Evolutionary conservation across 2,329 filamentous ascomycete species (phyloP).

Genomic region (Hymenoscyphus infarciens): DNA sequence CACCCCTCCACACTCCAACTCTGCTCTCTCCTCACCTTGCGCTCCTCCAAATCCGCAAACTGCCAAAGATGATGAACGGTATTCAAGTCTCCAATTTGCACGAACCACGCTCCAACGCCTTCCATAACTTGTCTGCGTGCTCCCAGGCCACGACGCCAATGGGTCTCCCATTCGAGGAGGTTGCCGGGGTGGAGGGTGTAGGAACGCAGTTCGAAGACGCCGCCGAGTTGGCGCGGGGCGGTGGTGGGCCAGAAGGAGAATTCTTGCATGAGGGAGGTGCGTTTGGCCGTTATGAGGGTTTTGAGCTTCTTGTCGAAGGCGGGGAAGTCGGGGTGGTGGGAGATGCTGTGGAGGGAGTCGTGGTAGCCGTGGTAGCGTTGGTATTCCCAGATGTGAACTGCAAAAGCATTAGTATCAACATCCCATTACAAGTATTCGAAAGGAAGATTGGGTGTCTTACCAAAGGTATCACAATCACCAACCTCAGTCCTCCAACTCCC

Average conservation of each 20-base stretch:
- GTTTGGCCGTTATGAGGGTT: slow-evolving; percentile 78
- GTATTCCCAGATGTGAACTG: slow-evolving; percentile 99
- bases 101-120: slow-evolving; percentile 96
- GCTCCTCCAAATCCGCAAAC: slow-evolving; percentile 93
- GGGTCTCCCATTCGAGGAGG: slow-evolving; percentile 96
- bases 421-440: too few species aligned
- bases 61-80: slow-evolving; percentile 98
- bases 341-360: slow-evolving; percentile 80
- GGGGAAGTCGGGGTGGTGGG: slow-evolving; percentile 75
- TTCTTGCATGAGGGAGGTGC: slow-evolving; percentile 94
- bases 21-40: slow-evolving; percentile 84
- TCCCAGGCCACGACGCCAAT: slow-evolving; percentile 90
- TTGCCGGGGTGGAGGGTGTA: slow-evolving; percentile 96
- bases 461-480: slow-evolving; percentile 93
- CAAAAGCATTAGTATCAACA: too few species aligned
- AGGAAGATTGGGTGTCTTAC: slow-evolving; percentile 48
- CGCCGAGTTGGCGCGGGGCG: slow-evolving; percentile 81
- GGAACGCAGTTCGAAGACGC: slow-evolving; percentile 91
- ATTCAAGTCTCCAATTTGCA: slow-evolving; percentile 96
- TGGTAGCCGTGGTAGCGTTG: slow-evolving; percentile 97
- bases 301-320: slow-evolving; percentile 84
- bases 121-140: slow-evolving; percentile 97
- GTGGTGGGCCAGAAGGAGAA: slow-evolving; percentile 99
- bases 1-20: slow-evolving; percentile 95
- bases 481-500: slow-evolving; percentile 98